A percentile compares a stretch with the other conserved stretches of the same genome.
Evolutionary conservation across 2,329 filamentous ascomycete species (phyloP).

Genomic region (Neofusicoccum ribis): DNA sequence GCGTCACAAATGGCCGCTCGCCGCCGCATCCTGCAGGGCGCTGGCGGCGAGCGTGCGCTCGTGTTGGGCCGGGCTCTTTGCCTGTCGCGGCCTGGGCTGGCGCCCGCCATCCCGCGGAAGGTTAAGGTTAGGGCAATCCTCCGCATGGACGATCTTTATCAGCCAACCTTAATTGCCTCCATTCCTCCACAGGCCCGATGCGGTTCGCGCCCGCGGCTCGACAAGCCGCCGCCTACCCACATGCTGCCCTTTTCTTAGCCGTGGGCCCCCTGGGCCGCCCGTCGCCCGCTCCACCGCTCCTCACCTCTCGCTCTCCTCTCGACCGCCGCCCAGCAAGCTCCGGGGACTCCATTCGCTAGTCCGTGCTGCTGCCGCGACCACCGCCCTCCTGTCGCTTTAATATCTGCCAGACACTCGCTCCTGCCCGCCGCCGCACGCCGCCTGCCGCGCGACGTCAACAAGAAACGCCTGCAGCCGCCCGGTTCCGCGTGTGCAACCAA

Average conservation of each 20-base stretch:
- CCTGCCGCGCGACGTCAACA: not conserved
- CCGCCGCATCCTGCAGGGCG: not conserved
- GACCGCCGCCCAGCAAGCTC: not conserved
- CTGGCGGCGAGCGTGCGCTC: not conserved
- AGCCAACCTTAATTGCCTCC: slow-evolving; percentile 16
- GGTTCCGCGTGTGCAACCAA: not conserved
- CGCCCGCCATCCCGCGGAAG: not conserved
- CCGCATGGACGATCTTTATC: slow-evolving; percentile 6
- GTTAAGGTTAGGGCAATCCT: slow-evolving; percentile 10
- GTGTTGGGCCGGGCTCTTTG: slow-evolving; percentile 13
- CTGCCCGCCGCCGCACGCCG: not conserved
- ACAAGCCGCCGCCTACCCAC: not conserved
- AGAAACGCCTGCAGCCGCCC: not conserved
- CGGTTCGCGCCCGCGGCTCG: not conserved
- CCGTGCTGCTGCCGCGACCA: not conserved
- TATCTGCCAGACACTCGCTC: not conserved
- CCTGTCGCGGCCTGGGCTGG: not conserved
- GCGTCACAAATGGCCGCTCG: not conserved
- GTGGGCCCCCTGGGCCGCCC: not conserved
- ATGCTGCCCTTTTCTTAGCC: slow-evolving; percentile 7
- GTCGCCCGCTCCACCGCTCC: not conserved
- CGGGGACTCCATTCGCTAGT: slow-evolving; percentile 1
- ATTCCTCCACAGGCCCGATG: slow-evolving; percentile 11
- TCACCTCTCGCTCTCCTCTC: not conserved
- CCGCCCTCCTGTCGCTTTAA: not conserved